These are phyloP conservation scores for Rhynchospora tenuis DNA, from an alignment of 176 grass and related monocot genomes.

Conservation along the genomic window DNA sequence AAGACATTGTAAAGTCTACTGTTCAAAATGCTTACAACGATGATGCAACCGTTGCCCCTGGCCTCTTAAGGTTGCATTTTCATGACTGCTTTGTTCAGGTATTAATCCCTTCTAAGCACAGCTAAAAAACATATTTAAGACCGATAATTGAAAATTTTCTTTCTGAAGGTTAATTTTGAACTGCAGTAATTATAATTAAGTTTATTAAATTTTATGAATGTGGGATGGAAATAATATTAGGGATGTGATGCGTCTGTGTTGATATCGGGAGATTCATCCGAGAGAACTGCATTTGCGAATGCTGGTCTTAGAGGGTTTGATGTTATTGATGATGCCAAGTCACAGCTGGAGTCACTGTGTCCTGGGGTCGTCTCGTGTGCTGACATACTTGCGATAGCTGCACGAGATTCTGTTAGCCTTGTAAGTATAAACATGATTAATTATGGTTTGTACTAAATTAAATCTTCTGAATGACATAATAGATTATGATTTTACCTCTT, in stretches of 20 bases:
- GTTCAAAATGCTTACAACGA: slow-evolving; percentile 54
- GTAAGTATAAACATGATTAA: slow-evolving; percentile 20
- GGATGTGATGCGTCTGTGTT: slow-evolving; percentile 74
- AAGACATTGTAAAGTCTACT: slow-evolving; percentile 55
- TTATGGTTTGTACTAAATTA: background rate
- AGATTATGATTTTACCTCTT: background rate
- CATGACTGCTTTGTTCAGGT: slow-evolving; percentile 93
- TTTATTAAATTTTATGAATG: background rate
- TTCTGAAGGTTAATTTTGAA: background rate
- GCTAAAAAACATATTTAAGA: background rate
- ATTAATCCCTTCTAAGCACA: background rate
- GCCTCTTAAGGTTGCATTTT: slow-evolving; percentile 78
- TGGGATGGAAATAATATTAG: slow-evolving; percentile 18
- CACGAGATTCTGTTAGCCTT: slow-evolving; percentile 58
- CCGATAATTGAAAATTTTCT: too few relatives aligned
- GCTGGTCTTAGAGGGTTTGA: slow-evolving; percentile 62
- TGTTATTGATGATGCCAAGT: slow-evolving; percentile 64
- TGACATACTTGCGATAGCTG: slow-evolving; percentile 63
- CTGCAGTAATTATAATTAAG: background rate
- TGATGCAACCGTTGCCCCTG: slow-evolving; percentile 51
- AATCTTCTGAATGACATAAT: background rate
- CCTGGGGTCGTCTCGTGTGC: slow-evolving; percentile 68
- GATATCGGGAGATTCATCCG: slow-evolving; percentile 50
- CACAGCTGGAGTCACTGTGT: slow-evolving; percentile 55
- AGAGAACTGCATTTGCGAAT: slow-evolving; percentile 59